Percentiles rank a stretch among this genome's conserved stretches.
phyloP scores from a whole-genome alignment of 75 land plant species.

The Isoetes taiwanensis region DNA sequence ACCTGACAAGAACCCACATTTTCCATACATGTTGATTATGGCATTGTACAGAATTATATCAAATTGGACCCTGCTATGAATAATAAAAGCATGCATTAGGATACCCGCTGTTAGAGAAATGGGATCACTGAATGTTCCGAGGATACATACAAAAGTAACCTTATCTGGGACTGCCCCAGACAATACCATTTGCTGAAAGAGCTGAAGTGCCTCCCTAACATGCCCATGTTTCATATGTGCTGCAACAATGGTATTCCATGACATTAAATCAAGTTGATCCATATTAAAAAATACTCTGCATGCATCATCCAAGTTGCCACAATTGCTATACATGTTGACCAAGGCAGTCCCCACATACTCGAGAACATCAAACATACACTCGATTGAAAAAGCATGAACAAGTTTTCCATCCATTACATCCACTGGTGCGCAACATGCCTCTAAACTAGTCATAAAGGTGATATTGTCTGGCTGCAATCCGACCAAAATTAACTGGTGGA shows the following conservation, averaged over 20 bases:
- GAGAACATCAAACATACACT: constrained; percentile 16
- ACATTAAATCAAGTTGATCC: constrained; percentile 11
- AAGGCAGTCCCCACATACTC: constrained; percentile 16
- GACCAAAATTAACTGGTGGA: constrained; percentile 18
- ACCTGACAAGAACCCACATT: constrained; percentile 12
- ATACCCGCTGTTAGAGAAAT: constrained; percentile 21
- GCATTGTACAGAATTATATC: constrained; percentile 28
- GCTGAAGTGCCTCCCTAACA: constrained; percentile 13
- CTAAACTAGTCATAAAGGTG: constrained; percentile 17
- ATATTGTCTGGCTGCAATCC: constrained; percentile 28
- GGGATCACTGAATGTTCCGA: constrained; percentile 20
- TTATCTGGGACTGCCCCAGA: constrained; percentile 28
- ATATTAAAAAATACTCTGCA: not conserved
- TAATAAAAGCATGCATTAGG: constrained; percentile 27
- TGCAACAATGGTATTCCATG: constrained; percentile 52
- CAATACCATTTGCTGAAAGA: constrained; percentile 25
- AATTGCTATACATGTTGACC: constrained; percentile 5
- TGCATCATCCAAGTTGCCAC: not conserved
- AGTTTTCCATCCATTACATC: constrained; percentile 26
- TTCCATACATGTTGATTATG: constrained; percentile 35
- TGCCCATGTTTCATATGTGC: constrained; percentile 24
- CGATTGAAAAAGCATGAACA: constrained; percentile 34
- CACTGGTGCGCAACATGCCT: constrained; percentile 5
- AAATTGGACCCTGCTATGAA: constrained; percentile 13
- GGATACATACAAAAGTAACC: constrained; percentile 24